Conservation (phyloP, 2,329 filamentous ascomycete species). For the Trichoderma semiorbis region DNA sequence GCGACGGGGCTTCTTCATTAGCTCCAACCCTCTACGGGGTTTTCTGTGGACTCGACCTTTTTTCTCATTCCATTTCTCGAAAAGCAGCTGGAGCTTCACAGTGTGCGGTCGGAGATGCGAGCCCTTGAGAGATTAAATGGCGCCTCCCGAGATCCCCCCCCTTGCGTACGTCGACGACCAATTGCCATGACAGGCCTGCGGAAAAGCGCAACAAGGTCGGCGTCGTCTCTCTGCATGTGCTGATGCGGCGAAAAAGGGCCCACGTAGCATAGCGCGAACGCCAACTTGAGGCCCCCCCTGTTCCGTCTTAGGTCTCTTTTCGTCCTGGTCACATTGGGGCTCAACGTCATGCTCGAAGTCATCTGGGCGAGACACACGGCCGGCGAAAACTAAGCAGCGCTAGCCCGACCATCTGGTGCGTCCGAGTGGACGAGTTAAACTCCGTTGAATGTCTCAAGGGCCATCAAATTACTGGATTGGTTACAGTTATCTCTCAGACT, state of each 20-base stretch:
- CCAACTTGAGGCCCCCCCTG: conserved; percentile 18
- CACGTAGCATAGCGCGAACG: conserved; percentile 12
- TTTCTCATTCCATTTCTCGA: not conserved
- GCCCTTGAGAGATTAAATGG: conserved; percentile 14
- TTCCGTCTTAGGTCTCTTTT: conserved; percentile 11
- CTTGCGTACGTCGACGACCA: conserved; percentile 6
- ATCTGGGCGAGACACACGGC: conserved; percentile 10
- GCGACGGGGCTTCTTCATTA: conserved; percentile 9
- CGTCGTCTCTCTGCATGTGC: not conserved
- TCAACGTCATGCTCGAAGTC: conserved; percentile 25
- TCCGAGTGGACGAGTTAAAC: not conserved
- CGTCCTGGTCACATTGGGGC: conserved; percentile 20
- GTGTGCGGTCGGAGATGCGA: not conserved
- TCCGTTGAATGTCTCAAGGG: not conserved
- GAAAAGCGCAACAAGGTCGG: conserved; percentile 6
- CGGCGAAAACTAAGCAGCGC: conserved; percentile 7
- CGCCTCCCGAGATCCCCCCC: conserved; percentile 9
- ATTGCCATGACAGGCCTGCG: not conserved
- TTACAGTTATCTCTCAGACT: not conserved
- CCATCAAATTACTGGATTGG: conserved; percentile 8
- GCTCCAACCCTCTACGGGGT: conserved; percentile 13
- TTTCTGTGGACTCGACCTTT: conserved; percentile 1
- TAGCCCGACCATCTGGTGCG: not conserved
- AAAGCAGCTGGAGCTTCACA: not conserved
- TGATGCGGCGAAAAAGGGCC: conserved; percentile 15